Conservation (phyloP, 2,329 filamentous ascomycete species). For the Ciborinia camelliae region DNA sequence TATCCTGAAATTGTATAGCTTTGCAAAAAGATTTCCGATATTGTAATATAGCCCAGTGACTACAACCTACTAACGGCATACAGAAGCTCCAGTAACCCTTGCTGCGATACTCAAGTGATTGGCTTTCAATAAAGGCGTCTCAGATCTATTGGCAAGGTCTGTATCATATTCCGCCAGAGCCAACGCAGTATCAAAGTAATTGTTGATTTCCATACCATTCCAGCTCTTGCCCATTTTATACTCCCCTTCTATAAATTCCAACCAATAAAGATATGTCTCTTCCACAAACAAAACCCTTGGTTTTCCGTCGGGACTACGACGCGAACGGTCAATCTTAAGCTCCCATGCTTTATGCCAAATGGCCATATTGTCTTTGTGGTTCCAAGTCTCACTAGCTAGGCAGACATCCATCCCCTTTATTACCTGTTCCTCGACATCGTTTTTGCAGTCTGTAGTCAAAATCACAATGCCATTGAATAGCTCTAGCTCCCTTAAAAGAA, state of each 20-base stretch:
- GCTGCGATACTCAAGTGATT: background rate
- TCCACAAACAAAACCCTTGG: background rate
- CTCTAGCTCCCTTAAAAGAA: background rate
- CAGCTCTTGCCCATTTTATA: background rate
- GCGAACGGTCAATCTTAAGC: too few relatives aligned
- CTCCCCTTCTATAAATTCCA: background rate
- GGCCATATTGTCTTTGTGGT: background rate
- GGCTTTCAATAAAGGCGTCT: background rate
- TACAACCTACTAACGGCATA: too few relatives aligned
- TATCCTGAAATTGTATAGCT: too few relatives aligned
- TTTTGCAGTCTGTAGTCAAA: background rate
- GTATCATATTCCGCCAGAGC: background rate
- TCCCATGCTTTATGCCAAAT: background rate
- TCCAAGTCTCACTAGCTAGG: background rate
- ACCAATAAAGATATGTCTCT: background rate
- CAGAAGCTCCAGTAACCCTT: background rate
- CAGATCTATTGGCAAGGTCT: accelerated
- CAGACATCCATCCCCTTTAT: background rate
- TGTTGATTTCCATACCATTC: background rate
- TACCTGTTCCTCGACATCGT: background rate
- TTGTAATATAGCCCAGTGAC: too few relatives aligned
- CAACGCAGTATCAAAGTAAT: slow-evolving; percentile 2
- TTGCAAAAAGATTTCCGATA: too few relatives aligned
- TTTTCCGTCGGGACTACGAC: too few relatives aligned
- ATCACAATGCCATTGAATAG: background rate